Base-by-base conservation (phyloP, 345 rosid species). In the Eucalyptus viminalis region DNA sequence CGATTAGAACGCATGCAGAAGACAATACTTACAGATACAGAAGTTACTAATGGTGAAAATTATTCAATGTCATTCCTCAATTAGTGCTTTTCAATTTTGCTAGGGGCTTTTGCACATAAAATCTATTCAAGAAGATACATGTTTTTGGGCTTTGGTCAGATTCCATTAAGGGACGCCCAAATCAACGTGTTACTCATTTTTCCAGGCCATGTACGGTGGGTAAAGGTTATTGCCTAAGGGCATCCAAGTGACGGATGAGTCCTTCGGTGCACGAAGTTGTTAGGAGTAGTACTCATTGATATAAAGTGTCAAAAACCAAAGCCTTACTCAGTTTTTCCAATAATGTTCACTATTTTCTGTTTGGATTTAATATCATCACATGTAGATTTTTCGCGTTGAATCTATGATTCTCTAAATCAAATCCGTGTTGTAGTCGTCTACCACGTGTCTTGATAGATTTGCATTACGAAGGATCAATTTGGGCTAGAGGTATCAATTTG, bases 401-500 rank as follows among this genome's bases (percentile, higher is more conserved):
- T 25, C 13, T 14, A 6, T 62, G 17, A 29, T 29, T 62, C 16
- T 25, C 72, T 13, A 45, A 47, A 47, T 47, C 49, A 47, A 47
- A 10, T 47, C 12, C 12, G 0, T 47, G 1, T 47, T 10, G 49
- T 12, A 10, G 1, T 3, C 0, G 1, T 47, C 12, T 3, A 0
- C 12, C 49, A 47, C 1, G 4, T 45, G 47, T 45, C 4, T 45
- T 45, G 47, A 45, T 45, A 45, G 11, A 45, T 45, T 45, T 45
- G 47, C 11, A 45, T 1, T 45, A 7, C 4, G 3, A 3, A 51
- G 9, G 14, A 9, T n/a, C 31, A 4, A 65, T 29, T 14, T 29
- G 8, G 19, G 72, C 2, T 4, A 1, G 19, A 2, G 4, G 5
- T 7, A 29, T 2, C 8, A 29, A 1, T 0, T n/a, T 65, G 37